phyloP scores from a whole-genome alignment of 768 basidiomycete genomes.

The Pisolithus tinctorius region DNA sequence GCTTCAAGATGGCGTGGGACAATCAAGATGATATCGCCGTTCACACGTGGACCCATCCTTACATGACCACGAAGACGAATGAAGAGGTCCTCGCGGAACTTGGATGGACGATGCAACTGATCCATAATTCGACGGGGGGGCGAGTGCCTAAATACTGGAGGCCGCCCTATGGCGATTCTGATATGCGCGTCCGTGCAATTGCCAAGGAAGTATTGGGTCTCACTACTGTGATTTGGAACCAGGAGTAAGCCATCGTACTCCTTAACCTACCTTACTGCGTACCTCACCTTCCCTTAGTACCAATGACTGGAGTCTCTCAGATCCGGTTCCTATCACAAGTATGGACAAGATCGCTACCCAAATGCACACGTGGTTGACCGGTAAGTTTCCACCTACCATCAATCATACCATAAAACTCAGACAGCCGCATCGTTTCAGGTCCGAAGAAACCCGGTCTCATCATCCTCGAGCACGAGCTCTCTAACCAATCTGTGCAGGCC shows the following conservation, averaged over 20 bases:
- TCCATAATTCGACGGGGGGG: conserved; percentile 77
- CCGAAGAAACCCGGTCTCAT: conserved; percentile 75
- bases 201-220: conserved; percentile 84
- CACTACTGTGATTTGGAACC: conserved; percentile 84
- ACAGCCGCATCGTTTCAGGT: conserved; percentile 27
- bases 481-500: conserved; percentile 48
- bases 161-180: conserved; percentile 83
- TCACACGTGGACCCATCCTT: conserved; percentile 63
- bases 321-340: conserved; percentile 35
- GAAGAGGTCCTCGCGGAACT: conserved; percentile 60
- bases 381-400: conserved; percentile 23
- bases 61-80: conserved; percentile 76
- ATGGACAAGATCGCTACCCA: conserved; percentile 36
- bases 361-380: conserved; percentile 53
- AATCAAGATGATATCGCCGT: conserved; percentile 34
- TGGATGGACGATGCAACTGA: conserved; percentile 76
- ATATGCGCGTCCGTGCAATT: conserved; percentile 78
- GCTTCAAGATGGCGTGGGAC: conserved; percentile 48
- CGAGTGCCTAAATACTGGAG: conserved; percentile 74
- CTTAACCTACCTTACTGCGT: not conserved
- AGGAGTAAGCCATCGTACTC: conserved; percentile 48
- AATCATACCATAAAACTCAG: not conserved
- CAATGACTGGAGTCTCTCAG: conserved; percentile 64
- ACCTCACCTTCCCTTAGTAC: conserved; percentile 39
- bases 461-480: conserved; percentile 80